Evolutionary conservation across 2,329 filamentous ascomycete genomes (phyloP), one percentile per base, ranked within the genome.

Genomic region (Venturia carpophila): DNA sequence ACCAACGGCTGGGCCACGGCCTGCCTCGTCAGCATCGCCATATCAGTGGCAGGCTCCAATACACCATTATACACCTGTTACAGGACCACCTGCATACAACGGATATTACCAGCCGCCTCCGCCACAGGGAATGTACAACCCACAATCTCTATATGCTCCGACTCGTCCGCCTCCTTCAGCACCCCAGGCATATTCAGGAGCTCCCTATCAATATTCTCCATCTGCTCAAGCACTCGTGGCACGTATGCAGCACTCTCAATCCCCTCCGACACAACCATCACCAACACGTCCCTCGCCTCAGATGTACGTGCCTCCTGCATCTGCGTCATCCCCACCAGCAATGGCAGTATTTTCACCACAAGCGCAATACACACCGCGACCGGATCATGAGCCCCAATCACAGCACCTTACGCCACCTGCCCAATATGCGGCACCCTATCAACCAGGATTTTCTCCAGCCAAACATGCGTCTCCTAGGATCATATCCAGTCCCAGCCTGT

Each of bases 371-470:
- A 42, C 39, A n/a, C 60, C 60, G 21, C 60, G 42, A n/a, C 21
- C 39, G 27, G 27, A 62, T 34, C 37, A 62, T 27, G 17, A n/a
- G 17, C 60, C 60, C n/a, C 60, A 43, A 27, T 21, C 37, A 13
- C 37, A 41, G 42, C 60, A 42, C 24, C 30, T 60, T 13, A 60
- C 56, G n/a, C 56, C 60, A 19, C 27, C 34, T 62, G 19, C 60
- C 9, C 43, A 41, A 27, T 47, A 34, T 19, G 39, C 60, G 24
- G 60, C 37, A 27, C 60, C 39, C 6, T 41, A 45, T 27, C 60
- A 62, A 63, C 61, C 42, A 19, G 61, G 61, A 17, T 63, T 45
- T n/a, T 63, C 61, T 34, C 61, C 61, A 19, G 45, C 61, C 41
- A 63, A 63, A 39, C 61, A 63, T 24, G 41, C 61, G 11, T 47